Conservation (phyloP, 306 rosid species). For the Vigna angularis region DNA sequence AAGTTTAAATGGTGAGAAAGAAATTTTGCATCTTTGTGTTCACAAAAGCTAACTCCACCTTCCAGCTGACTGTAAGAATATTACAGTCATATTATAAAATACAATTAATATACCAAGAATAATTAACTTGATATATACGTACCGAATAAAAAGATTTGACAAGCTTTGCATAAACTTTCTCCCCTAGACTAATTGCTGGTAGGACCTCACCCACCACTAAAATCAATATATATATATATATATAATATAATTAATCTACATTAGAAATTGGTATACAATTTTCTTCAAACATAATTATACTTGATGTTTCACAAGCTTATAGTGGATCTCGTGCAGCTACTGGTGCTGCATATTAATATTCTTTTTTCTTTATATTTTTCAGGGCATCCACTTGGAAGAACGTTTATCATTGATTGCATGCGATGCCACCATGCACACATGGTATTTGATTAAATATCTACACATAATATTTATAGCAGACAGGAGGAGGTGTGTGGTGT, state of each 20-base stretch:
- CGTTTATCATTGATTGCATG: not conserved
- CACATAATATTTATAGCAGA: not conserved
- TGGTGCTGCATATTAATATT: not conserved
- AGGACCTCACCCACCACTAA: not conserved
- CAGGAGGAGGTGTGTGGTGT: constrained; percentile 5
- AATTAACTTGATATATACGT: not conserved
- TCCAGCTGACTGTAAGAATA: constrained; percentile 28
- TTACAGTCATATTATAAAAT: not conserved
- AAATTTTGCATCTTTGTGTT: constrained; percentile 37
- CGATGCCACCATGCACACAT: not conserved
- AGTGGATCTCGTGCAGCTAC: not conserved
- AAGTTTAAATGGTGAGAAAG: constrained; percentile 21
- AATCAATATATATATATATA: not conserved
- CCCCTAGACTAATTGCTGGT: not conserved
- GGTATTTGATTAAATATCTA: not conserved
- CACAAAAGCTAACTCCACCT: constrained; percentile 39
- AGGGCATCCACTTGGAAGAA: not conserved
- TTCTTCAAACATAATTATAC: not conserved
- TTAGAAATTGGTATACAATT: not conserved
- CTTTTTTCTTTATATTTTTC: not conserved
- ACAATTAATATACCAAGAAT: not conserved
- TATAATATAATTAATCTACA: not conserved
- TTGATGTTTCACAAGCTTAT: not conserved
- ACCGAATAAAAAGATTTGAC: not conserved
- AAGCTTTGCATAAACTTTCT: not conserved